phyloP scores from a whole-genome alignment of 305 asterid species.

The Fraxinus floribunda region DNA sequence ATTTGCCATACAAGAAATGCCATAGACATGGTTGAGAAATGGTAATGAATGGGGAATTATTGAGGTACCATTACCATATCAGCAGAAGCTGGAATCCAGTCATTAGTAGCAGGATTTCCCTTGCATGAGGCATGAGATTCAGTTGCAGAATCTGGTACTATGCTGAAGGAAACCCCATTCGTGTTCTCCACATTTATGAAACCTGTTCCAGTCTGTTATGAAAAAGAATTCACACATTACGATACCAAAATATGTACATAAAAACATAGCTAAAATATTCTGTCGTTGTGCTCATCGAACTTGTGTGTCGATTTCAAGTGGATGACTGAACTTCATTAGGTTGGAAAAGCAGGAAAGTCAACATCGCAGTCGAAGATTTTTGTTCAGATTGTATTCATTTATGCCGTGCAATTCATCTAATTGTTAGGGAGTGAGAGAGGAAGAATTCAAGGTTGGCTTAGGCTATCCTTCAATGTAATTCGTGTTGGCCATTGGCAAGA shows the following conservation, averaged over 20 bases:
- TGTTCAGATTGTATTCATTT: neutral
- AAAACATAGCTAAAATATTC: neutral
- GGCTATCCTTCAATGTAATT: too few relatives aligned
- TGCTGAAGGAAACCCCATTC: constrained; percentile 40
- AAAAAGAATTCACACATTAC: neutral
- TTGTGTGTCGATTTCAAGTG: neutral
- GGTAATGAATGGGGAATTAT: neutral
- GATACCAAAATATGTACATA: neutral
- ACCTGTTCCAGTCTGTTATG: constrained; percentile 78
- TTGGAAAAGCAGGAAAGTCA: neutral
- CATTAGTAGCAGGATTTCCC: constrained; percentile 98
- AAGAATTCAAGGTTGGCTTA: too few relatives aligned
- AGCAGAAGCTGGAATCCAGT: constrained; percentile 75
- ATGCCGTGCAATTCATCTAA: neutral
- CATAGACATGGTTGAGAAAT: neutral
- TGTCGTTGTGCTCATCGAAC: neutral
- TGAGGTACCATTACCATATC: constrained; percentile 33
- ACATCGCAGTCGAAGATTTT: neutral
- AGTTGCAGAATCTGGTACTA: constrained; percentile 43
- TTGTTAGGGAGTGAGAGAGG: neutral
- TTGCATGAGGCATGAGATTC: constrained; percentile 50
- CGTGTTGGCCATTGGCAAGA: too few relatives aligned
- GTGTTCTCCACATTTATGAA: constrained; percentile 57
- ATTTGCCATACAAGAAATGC: neutral
- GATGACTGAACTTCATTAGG: neutral